These are phyloP conservation scores for Arachis monticola DNA, from an alignment of 331 rosid genomes.

Conservation along the genomic window DNA sequence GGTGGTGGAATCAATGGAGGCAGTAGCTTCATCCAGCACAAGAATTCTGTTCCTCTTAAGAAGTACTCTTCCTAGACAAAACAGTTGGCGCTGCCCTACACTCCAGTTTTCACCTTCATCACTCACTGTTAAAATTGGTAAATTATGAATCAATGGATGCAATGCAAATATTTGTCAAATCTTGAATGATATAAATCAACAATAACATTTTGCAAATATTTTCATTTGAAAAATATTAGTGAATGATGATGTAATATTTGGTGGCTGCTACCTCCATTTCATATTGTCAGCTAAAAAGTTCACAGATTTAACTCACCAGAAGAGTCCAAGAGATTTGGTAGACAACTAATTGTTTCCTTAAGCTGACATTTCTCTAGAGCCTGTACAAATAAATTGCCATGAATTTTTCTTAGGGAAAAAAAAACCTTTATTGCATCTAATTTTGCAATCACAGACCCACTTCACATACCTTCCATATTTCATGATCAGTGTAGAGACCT, in stretches of 20 bases:
- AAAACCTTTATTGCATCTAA: neutral
- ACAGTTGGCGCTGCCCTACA: constrained; percentile 43
- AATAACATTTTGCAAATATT: neutral
- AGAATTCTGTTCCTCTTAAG: constrained; percentile 64
- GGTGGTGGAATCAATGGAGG: constrained; percentile 68
- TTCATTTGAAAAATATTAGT: neutral
- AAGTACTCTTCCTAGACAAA: constrained; percentile 65
- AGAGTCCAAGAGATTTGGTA: constrained; percentile 58
- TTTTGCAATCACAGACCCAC: neutral
- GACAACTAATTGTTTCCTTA: constrained; percentile 48
- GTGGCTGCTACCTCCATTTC: neutral
- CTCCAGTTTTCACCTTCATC: constrained; percentile 87
- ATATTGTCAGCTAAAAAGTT: neutral
- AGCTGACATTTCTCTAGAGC: constrained; percentile 76
- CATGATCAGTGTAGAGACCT: constrained; percentile 65
- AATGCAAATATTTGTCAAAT: too few relatives aligned
- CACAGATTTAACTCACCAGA: constrained; percentile 51
- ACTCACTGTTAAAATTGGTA: constrained; percentile 47
- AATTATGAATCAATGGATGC: too few relatives aligned
- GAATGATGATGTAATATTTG: too few relatives aligned
- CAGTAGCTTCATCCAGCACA: constrained; percentile 77
- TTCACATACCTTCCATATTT: constrained; percentile 56
- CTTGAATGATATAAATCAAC: too few relatives aligned
- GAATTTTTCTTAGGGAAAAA: neutral
- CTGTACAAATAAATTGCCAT: constrained; percentile 29